A percentile compares a stretch with the other conserved stretches of the same genome.
Conservation (phyloP, 2,329 filamentous ascomycete species). For the Thielaviopsis populi region DNA sequence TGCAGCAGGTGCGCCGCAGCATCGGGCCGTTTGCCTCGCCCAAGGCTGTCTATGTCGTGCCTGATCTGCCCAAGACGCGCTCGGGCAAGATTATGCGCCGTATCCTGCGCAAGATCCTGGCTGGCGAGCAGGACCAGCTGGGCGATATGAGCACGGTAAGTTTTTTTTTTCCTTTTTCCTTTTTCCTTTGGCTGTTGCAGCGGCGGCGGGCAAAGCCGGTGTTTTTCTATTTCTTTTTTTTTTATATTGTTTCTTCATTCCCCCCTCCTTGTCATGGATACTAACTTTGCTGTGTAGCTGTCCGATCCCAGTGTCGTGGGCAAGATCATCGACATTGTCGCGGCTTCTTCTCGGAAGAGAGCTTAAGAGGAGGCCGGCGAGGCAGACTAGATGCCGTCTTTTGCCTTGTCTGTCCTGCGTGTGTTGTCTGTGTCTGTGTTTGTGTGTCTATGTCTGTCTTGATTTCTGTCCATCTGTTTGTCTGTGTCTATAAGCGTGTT, state of each 20-base stretch:
- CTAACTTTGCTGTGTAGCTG: slow-evolving; percentile 36
- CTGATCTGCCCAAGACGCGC: slow-evolving; percentile 90
- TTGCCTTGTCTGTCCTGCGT: background rate
- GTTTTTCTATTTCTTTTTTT: slow-evolving; percentile 29
- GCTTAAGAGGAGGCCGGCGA: background rate
- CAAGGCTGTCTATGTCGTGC: slow-evolving; percentile 80
- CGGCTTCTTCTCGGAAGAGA: slow-evolving; percentile 43
- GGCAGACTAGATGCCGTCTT: background rate
- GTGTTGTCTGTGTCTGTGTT: background rate
- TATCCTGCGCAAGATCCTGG: slow-evolving; percentile 91
- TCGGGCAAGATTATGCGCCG: slow-evolving; percentile 98
- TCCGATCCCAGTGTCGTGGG: slow-evolving; percentile 81
- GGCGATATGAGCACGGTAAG: slow-evolving; percentile 86
- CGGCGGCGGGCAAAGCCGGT: too few species aligned
- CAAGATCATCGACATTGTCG: slow-evolving; percentile 74
- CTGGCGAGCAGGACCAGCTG: slow-evolving; percentile 91
- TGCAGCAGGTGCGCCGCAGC: slow-evolving; percentile 88
- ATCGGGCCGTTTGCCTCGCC: slow-evolving; percentile 96
- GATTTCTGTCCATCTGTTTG: background rate
- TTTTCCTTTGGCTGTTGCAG: too few species aligned
- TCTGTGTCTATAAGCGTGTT: slow-evolving; percentile 11
- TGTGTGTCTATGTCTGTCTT: background rate
- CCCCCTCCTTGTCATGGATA: background rate
- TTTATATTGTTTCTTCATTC: too few species aligned
- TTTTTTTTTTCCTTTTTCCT: slow-evolving; percentile 25